A percentile compares a stretch with the other conserved stretches of the same genome.
Conservation (phyloP, 805 yeast genomes). For the Cephaloascus fragrans region DNA sequence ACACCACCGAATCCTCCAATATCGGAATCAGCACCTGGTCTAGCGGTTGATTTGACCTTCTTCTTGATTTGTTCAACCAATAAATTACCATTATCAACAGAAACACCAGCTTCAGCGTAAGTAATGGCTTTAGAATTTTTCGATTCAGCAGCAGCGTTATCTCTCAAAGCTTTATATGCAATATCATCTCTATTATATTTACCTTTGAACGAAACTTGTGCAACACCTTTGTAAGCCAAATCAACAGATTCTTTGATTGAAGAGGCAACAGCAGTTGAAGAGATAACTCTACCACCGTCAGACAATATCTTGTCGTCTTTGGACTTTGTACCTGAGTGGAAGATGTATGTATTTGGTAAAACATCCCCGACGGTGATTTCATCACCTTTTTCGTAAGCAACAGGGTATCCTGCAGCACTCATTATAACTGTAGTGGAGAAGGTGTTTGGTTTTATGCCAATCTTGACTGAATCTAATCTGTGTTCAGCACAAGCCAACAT, state of each 20-base stretch:
- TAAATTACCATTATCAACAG: slow-evolving; percentile 90
- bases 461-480: slow-evolving; percentile 74
- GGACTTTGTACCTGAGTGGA: slow-evolving; percentile 91
- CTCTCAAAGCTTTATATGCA: slow-evolving; percentile 91
- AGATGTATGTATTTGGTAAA: slow-evolving; percentile 58
- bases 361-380: slow-evolving; percentile 48
- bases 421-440: slow-evolving; percentile 89
- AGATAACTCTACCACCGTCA: slow-evolving; percentile 95
- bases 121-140: slow-evolving; percentile 43
- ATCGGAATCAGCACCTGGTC: slow-evolving; percentile 95
- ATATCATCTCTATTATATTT: slow-evolving; percentile 87
- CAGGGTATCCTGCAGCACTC: slow-evolving; percentile 98
- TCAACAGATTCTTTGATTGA: slow-evolving; percentile 74
- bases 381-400: slow-evolving; percentile 76
- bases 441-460: slow-evolving; percentile 41
- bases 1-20: slow-evolving; percentile 99
- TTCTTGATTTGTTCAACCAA: slow-evolving; percentile 86
- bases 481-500: slow-evolving; percentile 92
- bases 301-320: slow-evolving; percentile 59
- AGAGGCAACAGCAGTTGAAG: slow-evolving; percentile 78
- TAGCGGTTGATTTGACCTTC: slow-evolving; percentile 82
- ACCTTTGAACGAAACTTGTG: slow-evolving; percentile 57
- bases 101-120: slow-evolving; percentile 93
- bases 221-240: slow-evolving; percentile 80
- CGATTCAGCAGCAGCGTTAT: slow-evolving; percentile 16